Evolutionary conservation across 495 filamentous ascomycete species (phyloP).

Genomic region (Mycothermus thermophilus): DNA sequence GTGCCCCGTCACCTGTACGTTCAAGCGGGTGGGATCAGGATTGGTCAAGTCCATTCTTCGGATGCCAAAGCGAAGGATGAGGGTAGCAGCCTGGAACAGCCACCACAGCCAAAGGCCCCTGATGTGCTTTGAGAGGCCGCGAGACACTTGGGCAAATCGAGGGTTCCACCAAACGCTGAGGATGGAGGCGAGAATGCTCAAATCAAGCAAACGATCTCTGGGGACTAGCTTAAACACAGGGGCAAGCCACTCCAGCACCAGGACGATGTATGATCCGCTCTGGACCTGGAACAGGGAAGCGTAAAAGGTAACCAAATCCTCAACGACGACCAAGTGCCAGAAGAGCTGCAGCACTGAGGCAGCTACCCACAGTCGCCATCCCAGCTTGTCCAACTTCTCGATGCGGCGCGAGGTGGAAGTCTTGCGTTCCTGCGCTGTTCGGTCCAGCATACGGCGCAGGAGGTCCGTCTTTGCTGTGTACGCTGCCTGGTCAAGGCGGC

Average conservation of each 20-base stretch:
- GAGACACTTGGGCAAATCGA: constrained; percentile 47
- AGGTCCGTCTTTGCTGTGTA: constrained; percentile 73
- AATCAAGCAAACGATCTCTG: too few species aligned
- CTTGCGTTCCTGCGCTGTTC: constrained; percentile 34
- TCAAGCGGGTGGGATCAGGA: constrained; percentile 25
- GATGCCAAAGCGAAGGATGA: constrained; percentile 43
- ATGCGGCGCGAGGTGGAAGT: constrained; percentile 30
- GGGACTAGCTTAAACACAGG: too few species aligned
- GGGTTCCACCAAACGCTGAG: constrained; percentile 68
- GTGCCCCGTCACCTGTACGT: constrained; percentile 38
- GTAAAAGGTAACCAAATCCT: too few species aligned
- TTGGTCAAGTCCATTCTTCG: constrained; percentile 33
- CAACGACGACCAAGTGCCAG: constrained; percentile 35
- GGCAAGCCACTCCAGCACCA: too few species aligned
- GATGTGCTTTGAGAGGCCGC: constrained; percentile 49
- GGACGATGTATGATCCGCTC: too few species aligned
- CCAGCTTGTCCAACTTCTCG: constrained; percentile 36
- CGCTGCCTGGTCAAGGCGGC: constrained; percentile 48
- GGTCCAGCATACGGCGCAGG: constrained; percentile 56
- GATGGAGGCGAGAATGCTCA: constrained; percentile 39
- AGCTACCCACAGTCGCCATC: constrained; percentile 38
- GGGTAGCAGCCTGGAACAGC: constrained; percentile 46
- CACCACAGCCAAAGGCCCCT: constrained; percentile 55
- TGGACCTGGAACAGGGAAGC: too few species aligned
- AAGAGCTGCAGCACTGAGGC: constrained; percentile 37